phyloP scores from a whole-genome alignment of 2,329 filamentous ascomycete species.

The Coleophoma eucalyptorum region DNA sequence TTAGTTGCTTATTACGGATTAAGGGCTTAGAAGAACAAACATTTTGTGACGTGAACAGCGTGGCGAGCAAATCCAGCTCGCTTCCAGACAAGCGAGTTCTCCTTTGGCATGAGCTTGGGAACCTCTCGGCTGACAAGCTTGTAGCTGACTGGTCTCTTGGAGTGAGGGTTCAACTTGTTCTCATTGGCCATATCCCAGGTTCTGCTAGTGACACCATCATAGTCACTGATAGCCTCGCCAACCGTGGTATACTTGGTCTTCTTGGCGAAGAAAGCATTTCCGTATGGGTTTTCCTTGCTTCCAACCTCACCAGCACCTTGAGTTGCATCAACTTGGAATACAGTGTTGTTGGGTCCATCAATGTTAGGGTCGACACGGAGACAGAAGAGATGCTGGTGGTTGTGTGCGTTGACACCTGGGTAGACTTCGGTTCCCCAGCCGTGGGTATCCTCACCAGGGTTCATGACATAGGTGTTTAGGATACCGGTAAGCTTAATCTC shows the following conservation, averaged over 20 bases:
- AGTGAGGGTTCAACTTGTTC: slow-evolving; percentile 79
- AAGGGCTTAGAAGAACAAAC: slow-evolving; percentile 41
- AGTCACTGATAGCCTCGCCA: slow-evolving; percentile 68
- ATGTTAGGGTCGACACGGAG: slow-evolving; percentile 83
- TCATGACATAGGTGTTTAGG: slow-evolving; percentile 84
- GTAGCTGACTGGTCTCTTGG: slow-evolving; percentile 79
- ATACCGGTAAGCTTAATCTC: slow-evolving; percentile 92
- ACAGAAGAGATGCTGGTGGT: slow-evolving; percentile 95
- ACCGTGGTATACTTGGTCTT: slow-evolving; percentile 76
- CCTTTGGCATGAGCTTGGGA: slow-evolving; percentile 73
- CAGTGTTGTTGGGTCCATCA: slow-evolving; percentile 79
- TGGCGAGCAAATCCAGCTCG: slow-evolving; percentile 56
- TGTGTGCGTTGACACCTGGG: slow-evolving; percentile 86
- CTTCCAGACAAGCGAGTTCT: slow-evolving; percentile 68
- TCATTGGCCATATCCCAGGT: slow-evolving; percentile 92
- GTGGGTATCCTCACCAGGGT: slow-evolving; percentile 73
- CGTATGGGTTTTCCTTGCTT: slow-evolving; percentile 78
- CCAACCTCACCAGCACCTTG: slow-evolving; percentile 71
- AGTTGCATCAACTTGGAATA: slow-evolving; percentile 78
- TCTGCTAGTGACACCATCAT: slow-evolving; percentile 72
- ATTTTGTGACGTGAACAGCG: slow-evolving; percentile 62
- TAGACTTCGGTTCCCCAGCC: slow-evolving; percentile 93
- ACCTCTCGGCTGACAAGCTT: slow-evolving; percentile 89
- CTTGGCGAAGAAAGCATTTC: slow-evolving; percentile 85
- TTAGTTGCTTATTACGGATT: slow-evolving; percentile 36